These are phyloP conservation scores for Tuber calosporum DNA, from an alignment of 495 filamentous ascomycete genomes.

Conservation along the genomic window DNA sequence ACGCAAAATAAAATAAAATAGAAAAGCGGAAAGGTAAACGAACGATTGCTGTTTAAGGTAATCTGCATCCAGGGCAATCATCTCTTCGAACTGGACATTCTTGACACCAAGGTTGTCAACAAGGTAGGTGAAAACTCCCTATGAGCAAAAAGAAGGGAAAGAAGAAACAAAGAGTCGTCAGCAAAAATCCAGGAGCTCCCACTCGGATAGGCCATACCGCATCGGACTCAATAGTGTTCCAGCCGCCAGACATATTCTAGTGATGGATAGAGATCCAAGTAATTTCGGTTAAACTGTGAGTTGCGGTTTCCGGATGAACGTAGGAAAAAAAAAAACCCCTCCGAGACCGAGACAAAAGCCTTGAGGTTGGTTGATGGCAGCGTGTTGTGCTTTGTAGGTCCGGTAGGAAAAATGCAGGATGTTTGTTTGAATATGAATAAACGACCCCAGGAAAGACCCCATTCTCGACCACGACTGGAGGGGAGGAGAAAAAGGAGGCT, in stretches of 20 bases:
- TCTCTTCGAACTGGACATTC: constrained; percentile 93
- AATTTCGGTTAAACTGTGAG: background rate
- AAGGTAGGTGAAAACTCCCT: constrained; percentile 97
- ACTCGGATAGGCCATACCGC: constrained; percentile 54
- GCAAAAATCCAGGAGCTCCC: background rate
- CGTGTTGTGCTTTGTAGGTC: background rate
- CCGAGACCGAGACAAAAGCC: background rate
- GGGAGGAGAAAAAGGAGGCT: background rate
- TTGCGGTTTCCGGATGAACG: background rate
- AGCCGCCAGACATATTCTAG: constrained; percentile 48
- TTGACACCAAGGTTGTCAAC: constrained; percentile 85
- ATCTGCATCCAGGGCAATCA: constrained; percentile 79
- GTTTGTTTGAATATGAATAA: background rate
- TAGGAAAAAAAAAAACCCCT: no score
- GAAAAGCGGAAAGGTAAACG: constrained; percentile 12
- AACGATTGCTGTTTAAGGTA: constrained; percentile 59
- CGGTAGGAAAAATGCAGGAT: background rate
- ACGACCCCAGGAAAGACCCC: background rate
- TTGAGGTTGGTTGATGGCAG: background rate
- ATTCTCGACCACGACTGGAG: background rate
- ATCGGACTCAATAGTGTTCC: constrained; percentile 85
- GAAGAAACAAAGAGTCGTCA: constrained; percentile 12
- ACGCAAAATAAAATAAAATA: background rate
- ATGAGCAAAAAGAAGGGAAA: constrained; percentile 17
- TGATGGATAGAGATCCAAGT: background rate